Conservation (phyloP, 768 basidiomycete species). For the Tylopilus cervinicoccineus region DNA sequence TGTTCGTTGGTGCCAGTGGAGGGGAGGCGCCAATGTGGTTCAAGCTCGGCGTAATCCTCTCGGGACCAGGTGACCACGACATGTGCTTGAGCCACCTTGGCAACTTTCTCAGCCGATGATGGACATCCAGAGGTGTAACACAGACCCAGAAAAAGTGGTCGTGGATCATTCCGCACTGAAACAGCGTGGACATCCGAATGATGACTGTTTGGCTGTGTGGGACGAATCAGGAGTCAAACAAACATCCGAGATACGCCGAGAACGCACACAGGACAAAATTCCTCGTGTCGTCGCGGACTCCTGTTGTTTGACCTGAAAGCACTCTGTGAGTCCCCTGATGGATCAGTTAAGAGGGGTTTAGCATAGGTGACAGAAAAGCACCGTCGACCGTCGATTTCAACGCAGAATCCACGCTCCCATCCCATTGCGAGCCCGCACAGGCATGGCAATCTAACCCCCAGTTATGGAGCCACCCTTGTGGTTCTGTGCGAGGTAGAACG, state of each 20-base stretch:
- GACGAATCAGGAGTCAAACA: slow-evolving; percentile 3
- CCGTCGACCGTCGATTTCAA: slow-evolving; percentile 2
- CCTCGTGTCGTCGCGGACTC: neutral
- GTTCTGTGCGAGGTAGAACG: neutral
- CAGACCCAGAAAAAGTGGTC: neutral
- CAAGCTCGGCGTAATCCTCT: neutral
- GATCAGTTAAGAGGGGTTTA: neutral
- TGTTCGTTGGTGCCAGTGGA: neutral
- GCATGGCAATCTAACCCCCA: neutral
- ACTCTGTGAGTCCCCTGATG: neutral
- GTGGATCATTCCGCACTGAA: slow-evolving; percentile 2
- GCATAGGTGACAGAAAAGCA: neutral
- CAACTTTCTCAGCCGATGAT: neutral
- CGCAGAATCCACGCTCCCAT: neutral
- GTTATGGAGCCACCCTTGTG: neutral
- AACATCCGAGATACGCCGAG: slow-evolving; percentile 7
- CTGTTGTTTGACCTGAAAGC: slow-evolving; percentile 1
- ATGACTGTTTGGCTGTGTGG: neutral
- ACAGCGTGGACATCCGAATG: neutral
- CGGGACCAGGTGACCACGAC: neutral
- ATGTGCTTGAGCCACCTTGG: neutral
- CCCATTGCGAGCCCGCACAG: neutral
- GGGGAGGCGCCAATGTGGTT: neutral
- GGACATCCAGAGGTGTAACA: neutral
- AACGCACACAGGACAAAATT: neutral